These are phyloP conservation scores for Arctium minus DNA, from an alignment of 129 eudicot genomes.

Conservation along the genomic window DNA sequence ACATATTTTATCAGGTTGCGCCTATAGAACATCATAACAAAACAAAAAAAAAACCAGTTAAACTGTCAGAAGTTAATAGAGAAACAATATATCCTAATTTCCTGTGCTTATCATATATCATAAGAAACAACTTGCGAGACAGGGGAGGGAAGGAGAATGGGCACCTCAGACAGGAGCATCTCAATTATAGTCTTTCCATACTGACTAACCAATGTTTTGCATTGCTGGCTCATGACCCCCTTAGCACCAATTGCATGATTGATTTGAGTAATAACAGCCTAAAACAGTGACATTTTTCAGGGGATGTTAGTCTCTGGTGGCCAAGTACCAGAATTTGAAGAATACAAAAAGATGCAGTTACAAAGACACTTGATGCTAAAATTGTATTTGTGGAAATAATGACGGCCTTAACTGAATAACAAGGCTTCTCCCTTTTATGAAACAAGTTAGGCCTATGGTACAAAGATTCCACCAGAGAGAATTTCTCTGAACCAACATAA, in stretches of 20 bases:
- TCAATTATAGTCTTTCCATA: constrained; percentile 82
- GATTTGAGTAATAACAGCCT: constrained; percentile 76
- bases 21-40: constrained; percentile 39
- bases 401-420: neutral
- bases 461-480: neutral
- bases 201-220: constrained; percentile 74
- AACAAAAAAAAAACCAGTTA: neutral
- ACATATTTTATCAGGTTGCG: constrained; percentile 71
- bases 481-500: too few species aligned
- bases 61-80: neutral
- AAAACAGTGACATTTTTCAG: constrained; percentile 3
- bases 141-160: neutral
- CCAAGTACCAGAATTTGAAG: neutral
- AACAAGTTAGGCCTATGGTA: neutral
- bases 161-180: constrained; percentile 71
- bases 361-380: neutral
- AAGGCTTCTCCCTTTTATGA: neutral
- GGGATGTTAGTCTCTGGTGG: constrained; percentile 1
- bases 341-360: neutral
- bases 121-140: neutral
- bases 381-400: neutral
- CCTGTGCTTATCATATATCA: neutral
- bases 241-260: constrained; percentile 97
- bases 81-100: neutral
- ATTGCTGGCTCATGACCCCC: constrained; percentile 93